phyloP scores from a whole-genome alignment of 306 rosid species.

The Boehmeria nivea region DNA sequence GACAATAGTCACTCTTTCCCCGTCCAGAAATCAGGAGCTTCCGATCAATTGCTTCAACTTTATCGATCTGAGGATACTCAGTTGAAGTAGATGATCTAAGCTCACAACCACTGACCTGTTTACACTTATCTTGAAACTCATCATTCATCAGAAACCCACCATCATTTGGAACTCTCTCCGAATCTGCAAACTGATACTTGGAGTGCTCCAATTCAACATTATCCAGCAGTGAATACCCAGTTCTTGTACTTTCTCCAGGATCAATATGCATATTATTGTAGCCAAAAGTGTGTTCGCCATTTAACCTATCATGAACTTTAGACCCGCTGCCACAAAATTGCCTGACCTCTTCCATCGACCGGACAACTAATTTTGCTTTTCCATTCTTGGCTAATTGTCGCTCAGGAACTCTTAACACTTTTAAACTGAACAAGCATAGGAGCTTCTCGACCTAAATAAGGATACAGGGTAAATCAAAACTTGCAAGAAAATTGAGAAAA shows the following conservation, averaged over 20 bases:
- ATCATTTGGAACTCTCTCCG: conserved; percentile 1
- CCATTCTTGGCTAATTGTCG: neutral
- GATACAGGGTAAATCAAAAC: neutral
- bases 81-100: neutral
- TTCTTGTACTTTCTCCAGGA: conserved; percentile 8
- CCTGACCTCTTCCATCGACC: neutral
- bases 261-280: conserved; percentile 17
- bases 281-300: neutral
- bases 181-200: conserved; percentile 19
- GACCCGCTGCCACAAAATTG: conserved; percentile 5
- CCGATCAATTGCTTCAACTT: too few relatives aligned
- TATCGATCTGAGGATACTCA: neutral
- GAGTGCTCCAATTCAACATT: conserved; percentile 11
- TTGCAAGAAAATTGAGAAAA: neutral
- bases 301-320: neutral
- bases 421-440: conserved; percentile 35
- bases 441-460: conserved; percentile 43
- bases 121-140: too few relatives aligned
- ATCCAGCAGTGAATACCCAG: conserved; percentile 14
- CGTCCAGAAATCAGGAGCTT: too few relatives aligned
- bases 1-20: conserved; percentile 17
- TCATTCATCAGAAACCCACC: neutral
- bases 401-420: conserved; percentile 17
- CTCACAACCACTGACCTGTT: too few relatives aligned
- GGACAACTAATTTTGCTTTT: conserved; percentile 1